Evolutionary conservation across 2,329 filamentous ascomycete genomes (phyloP).

Genomic region (Truncatella angustata): DNA sequence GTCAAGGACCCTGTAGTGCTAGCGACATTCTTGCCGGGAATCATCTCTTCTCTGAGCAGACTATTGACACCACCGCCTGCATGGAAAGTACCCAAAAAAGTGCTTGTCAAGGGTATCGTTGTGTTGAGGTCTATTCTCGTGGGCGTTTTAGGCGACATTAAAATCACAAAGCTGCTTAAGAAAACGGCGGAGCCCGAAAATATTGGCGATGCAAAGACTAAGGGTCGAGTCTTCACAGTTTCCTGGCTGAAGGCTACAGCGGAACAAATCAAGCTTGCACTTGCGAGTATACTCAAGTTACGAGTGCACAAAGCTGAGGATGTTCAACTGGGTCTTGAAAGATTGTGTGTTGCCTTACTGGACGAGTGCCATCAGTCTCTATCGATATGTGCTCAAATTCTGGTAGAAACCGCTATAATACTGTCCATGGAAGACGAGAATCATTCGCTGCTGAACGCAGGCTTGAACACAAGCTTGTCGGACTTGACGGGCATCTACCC

Average conservation of each 20-base stretch:
- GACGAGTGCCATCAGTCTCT: slow-evolving; percentile 78
- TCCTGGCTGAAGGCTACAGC: slow-evolving; percentile 79
- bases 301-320: slow-evolving; percentile 68
- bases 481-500: slow-evolving; percentile 63
- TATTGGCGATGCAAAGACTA: slow-evolving; percentile 20
- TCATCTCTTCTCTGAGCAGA: slow-evolving; percentile 77
- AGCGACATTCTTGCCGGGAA: slow-evolving; percentile 84
- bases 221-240: slow-evolving; percentile 40
- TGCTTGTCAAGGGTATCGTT: slow-evolving; percentile 63
- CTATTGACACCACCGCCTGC: slow-evolving; percentile 67
- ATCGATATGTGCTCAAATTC: slow-evolving; percentile 63
- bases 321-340: slow-evolving; percentile 65
- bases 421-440: slow-evolving; percentile 55
- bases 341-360: slow-evolving; percentile 71
- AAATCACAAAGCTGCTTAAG: slow-evolving; percentile 44
- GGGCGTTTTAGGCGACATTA: slow-evolving; percentile 57
- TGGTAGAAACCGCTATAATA: slow-evolving; percentile 79
- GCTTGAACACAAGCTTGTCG: slow-evolving; percentile 56
- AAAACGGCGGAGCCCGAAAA: slow-evolving; percentile 26
- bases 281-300: slow-evolving; percentile 74
- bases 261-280: slow-evolving; percentile 77
- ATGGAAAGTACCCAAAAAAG: slow-evolving; percentile 51
- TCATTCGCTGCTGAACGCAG: slow-evolving; percentile 39
- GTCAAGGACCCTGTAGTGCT: slow-evolving; percentile 73
- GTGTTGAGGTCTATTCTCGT: slow-evolving; percentile 55